Conservation (phyloP, 352 stramenopile species). For the Phytophthora uliginosa region DNA sequence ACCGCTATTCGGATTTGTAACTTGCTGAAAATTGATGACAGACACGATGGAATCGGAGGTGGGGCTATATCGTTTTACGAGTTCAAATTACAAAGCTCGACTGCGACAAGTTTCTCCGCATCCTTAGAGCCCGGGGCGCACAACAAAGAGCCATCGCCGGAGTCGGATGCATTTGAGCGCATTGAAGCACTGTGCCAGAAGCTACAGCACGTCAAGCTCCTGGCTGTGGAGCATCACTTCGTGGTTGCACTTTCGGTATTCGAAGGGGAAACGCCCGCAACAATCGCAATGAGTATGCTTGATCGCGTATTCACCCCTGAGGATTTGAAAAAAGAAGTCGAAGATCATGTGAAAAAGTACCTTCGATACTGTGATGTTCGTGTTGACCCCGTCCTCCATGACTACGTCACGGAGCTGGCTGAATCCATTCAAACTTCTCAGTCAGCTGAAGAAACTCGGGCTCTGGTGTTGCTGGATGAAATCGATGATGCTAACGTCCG, state of each 20-base stretch:
- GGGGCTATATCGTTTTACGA: constrained; percentile 28
- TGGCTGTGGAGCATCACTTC: constrained; percentile 60
- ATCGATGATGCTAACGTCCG: constrained; percentile 43
- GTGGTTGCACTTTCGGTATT: constrained; percentile 70
- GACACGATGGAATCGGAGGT: background rate
- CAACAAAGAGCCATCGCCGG: background rate
- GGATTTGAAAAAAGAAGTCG: constrained; percentile 44
- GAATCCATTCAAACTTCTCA: constrained; percentile 43
- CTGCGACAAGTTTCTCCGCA: background rate
- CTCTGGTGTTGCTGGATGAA: constrained; percentile 42
- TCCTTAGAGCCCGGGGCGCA: background rate
- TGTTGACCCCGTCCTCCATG: constrained; percentile 54
- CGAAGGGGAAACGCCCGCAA: constrained; percentile 61
- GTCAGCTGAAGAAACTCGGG: constrained; percentile 38
- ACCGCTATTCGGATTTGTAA: constrained; percentile 45
- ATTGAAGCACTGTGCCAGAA: constrained; percentile 50
- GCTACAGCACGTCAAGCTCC: constrained; percentile 64
- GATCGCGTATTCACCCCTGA: constrained; percentile 56
- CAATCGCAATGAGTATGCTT: constrained; percentile 84
- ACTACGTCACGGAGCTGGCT: constrained; percentile 56
- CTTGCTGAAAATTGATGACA: constrained; percentile 28
- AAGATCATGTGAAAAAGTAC: constrained; percentile 58
- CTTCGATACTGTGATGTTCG: constrained; percentile 49
- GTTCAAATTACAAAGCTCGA: constrained; percentile 32
- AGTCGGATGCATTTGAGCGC: constrained; percentile 22